A percentile compares a stretch with the other conserved stretches of the same genome.
These are phyloP conservation scores for Gastrolobium bilobum DNA, from an alignment of 306 rosid genomes.

Conservation along the genomic window DNA sequence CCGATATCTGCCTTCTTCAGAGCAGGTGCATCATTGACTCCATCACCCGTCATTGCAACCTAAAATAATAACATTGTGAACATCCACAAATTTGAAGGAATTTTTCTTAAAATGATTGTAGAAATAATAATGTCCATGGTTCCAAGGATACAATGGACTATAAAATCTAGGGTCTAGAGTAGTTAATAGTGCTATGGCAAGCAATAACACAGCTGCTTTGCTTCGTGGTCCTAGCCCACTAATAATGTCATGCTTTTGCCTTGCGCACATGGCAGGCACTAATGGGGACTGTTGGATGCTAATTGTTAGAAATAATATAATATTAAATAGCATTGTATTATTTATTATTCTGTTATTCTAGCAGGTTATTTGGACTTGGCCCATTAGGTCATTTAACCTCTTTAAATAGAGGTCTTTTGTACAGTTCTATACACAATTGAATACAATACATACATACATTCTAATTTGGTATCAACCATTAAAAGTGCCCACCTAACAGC, in stretches of 20 bases:
- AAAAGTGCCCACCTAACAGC: no score
- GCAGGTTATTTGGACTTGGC: no score
- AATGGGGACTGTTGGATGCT: no score
- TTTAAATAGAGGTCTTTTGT: no score
- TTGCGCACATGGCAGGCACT: no score
- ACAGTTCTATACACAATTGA: no score
- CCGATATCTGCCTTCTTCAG: slow-evolving; percentile 98
- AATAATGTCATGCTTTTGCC: neutral
- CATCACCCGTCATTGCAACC: slow-evolving; percentile 99
- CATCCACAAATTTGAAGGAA: slow-evolving; percentile 36
- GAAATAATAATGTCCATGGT: slow-evolving; percentile 20
- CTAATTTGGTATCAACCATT: no score
- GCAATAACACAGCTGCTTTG: slow-evolving; percentile 20
- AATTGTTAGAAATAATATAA: no score
- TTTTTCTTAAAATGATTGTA: slow-evolving; percentile 9
- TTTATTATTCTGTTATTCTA: no score
- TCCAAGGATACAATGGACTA: slow-evolving; percentile 16
- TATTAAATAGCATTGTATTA: no score
- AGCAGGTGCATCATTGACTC: slow-evolving; percentile 99
- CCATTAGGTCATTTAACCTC: no score
- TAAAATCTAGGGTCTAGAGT: slow-evolving; percentile 6
- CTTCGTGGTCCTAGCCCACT: slow-evolving; percentile 13
- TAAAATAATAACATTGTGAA: slow-evolving; percentile 51
- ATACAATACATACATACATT: no score
- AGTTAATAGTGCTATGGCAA: slow-evolving; percentile 10